Evolutionary conservation across 345 rosid species (phyloP).

Genomic region (Triadica sebifera): DNA sequence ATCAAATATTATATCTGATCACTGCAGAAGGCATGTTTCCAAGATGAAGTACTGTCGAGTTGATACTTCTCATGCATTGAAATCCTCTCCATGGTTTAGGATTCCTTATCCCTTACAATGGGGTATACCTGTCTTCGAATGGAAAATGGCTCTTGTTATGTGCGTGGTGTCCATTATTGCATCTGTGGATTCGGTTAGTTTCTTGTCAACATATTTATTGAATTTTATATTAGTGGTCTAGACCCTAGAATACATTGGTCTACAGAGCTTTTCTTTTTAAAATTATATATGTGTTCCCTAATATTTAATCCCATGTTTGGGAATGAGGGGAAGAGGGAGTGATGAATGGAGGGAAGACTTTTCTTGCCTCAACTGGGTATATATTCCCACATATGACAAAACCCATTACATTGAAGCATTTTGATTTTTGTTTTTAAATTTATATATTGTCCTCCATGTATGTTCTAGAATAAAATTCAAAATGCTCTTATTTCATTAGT

Average conservation of each 20-base stretch:
- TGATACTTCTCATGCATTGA: conserved; percentile 81
- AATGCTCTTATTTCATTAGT: too few relatives aligned
- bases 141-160: conserved; percentile 95
- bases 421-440: too few relatives aligned
- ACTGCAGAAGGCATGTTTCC: conserved; percentile 82
- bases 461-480: too few relatives aligned
- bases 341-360: too few relatives aligned
- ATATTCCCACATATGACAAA: too few relatives aligned
- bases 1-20: conserved; percentile 74
- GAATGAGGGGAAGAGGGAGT: too few relatives aligned
- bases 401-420: too few relatives aligned
- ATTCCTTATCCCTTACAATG: conserved; percentile 97
- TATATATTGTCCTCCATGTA: too few relatives aligned
- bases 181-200: conserved; percentile 87
- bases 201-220: conserved; percentile 6
- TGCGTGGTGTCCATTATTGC: conserved; percentile 78
- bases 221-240: conserved; percentile 1
- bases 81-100: conserved; percentile 90
- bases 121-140: conserved; percentile 88
- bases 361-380: too few relatives aligned
- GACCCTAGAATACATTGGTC: background rate
- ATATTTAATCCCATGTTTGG: too few relatives aligned
- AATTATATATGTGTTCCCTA: background rate
- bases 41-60: conserved; percentile 84
- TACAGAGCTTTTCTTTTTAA: background rate